Percentiles rank a stretch among this genome's conserved stretches.
Evolutionary conservation across 148 eudicot species (phyloP).

Genomic region (Chenopodium quinoa): DNA sequence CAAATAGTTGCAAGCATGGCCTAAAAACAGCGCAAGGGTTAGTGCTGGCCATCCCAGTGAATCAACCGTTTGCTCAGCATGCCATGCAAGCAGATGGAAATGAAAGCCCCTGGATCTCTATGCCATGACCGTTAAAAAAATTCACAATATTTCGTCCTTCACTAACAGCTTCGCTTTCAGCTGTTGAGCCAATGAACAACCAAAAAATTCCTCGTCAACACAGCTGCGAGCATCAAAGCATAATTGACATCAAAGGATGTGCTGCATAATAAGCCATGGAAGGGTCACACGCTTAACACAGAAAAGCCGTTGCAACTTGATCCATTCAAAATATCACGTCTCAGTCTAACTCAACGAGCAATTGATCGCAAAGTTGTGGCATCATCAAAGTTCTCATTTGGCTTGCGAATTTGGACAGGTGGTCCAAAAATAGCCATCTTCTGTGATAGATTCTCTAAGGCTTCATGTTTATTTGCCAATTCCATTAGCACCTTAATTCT

Average conservation of each 20-base stretch:
- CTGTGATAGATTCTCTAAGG: slow-evolving; percentile 43
- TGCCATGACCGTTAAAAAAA: background rate
- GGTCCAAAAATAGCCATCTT: slow-evolving; percentile 62
- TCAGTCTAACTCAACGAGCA: slow-evolving; percentile 22
- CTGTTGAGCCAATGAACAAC: background rate
- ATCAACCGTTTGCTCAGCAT: background rate
- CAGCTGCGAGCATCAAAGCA: slow-evolving; percentile 1
- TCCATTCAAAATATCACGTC: background rate
- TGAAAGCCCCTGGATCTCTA: background rate
- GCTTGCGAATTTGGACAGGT: slow-evolving; percentile 26
- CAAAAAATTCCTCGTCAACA: background rate
- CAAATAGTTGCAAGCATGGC: background rate
- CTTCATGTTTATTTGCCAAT: slow-evolving; percentile 66
- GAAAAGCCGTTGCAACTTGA: background rate
- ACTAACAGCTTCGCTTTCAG: background rate
- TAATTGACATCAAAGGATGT: background rate
- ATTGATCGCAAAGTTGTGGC: slow-evolving; percentile 27
- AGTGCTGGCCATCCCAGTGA: background rate
- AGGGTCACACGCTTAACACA: background rate
- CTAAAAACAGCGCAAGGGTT: background rate
- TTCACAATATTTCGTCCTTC: background rate
- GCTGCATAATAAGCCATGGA: background rate
- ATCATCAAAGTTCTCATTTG: slow-evolving; percentile 33
- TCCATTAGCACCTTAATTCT: slow-evolving; percentile 95
- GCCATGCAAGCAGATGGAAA: background rate